These are phyloP conservation scores for Annulohypoxylon moriforme DNA, from an alignment of 495 filamentous ascomycete genomes.

Conservation along the genomic window DNA sequence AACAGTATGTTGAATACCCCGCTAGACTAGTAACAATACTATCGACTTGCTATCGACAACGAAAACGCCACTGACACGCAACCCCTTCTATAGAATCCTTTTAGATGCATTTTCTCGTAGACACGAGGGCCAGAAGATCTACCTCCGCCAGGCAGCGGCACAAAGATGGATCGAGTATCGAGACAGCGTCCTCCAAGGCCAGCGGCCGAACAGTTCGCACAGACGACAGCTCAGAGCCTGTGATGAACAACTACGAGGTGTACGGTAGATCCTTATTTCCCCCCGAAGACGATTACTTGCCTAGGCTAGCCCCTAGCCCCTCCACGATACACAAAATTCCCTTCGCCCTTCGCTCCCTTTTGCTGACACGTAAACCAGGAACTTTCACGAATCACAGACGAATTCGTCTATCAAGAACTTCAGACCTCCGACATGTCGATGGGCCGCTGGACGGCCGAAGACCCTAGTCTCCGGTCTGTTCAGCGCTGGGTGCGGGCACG, in stretches of 20 bases:
- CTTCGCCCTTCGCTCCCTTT: slow-evolving; percentile 1
- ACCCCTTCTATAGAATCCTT: slow-evolving; percentile 67
- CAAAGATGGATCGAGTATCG: slow-evolving; percentile 84
- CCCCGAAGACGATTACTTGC: background rate
- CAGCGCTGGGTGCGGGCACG: slow-evolving; percentile 64
- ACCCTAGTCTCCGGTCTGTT: slow-evolving; percentile 67
- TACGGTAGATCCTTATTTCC: slow-evolving; percentile 54
- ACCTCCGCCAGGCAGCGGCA: slow-evolving; percentile 79
- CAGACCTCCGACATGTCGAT: slow-evolving; percentile 70
- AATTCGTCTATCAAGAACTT: slow-evolving; percentile 72
- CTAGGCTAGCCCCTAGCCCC: slow-evolving; percentile 3
- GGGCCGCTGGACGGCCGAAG: slow-evolving; percentile 80
- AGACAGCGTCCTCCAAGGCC: slow-evolving; percentile 71
- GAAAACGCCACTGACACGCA: slow-evolving; percentile 36
- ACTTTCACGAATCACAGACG: slow-evolving; percentile 73
- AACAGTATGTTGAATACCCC: slow-evolving; percentile 67
- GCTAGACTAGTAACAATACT: background rate
- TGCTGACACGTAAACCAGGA: slow-evolving; percentile 63
- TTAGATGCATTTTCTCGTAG: slow-evolving; percentile 81
- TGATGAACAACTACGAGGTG: slow-evolving; percentile 70
- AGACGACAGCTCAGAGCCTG: slow-evolving; percentile 67
- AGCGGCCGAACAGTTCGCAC: slow-evolving; percentile 68
- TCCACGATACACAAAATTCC: background rate
- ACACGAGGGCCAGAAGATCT: slow-evolving; percentile 87
- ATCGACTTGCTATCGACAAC: background rate